These are phyloP conservation scores for Acanthamoeba royreba DNA, from an alignment of 208 protist genomes.

Conservation along the genomic window DNA sequence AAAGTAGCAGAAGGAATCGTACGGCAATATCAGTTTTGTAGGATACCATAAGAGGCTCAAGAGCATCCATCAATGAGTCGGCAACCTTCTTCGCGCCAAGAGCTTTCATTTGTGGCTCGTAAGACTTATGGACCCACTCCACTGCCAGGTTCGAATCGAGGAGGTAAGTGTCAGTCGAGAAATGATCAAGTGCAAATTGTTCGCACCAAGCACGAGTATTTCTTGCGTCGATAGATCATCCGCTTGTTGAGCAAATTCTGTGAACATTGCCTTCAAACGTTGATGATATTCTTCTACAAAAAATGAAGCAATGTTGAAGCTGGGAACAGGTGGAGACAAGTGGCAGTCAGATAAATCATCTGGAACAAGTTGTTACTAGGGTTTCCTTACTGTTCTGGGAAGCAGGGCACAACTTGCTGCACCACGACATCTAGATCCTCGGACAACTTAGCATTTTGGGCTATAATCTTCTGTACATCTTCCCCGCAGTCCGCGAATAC, in stretches of 20 bases:
- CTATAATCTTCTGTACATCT: background rate
- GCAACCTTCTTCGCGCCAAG: background rate
- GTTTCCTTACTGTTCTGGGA: constrained; percentile 8
- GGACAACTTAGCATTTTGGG: background rate
- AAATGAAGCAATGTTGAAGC: background rate
- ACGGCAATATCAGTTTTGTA: background rate
- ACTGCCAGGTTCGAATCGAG: no score
- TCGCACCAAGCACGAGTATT: background rate
- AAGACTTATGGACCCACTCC: background rate
- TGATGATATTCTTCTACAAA: background rate
- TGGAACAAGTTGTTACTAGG: no score
- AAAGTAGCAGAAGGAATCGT: no score
- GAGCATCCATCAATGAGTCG: background rate
- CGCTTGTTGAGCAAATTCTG: background rate
- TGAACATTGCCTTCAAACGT: background rate
- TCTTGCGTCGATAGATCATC: constrained; percentile 6
- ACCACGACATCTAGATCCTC: background rate
- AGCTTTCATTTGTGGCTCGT: background rate
- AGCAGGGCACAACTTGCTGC: background rate
- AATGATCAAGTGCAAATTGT: no score
- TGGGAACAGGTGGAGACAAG: background rate
- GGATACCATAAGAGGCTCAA: background rate
- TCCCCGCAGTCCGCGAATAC: constrained; percentile 8
- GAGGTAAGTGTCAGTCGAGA: no score
- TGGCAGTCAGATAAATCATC: background rate